Conservation (phyloP, 2,329 filamentous ascomycete genomes). For the Hypoxylon sp. region DNA sequence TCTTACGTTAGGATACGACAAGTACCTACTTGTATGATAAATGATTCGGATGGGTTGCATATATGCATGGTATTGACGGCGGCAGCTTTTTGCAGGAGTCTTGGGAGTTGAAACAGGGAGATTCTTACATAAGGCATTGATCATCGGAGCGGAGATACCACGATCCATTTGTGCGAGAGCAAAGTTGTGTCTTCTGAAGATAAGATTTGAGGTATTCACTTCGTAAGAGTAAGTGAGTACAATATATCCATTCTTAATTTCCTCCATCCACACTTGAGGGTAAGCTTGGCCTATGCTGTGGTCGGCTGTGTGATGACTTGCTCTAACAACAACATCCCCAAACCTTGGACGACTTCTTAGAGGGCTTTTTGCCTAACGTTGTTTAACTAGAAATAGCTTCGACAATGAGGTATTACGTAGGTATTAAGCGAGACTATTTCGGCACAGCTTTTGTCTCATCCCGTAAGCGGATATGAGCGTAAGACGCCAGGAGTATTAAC, state of each 20-base stretch:
- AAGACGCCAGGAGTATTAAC: too few relatives aligned
- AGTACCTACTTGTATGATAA: constrained; percentile 1
- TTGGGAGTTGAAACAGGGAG: constrained; percentile 6
- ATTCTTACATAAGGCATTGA: constrained; percentile 7
- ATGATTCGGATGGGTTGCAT: constrained; percentile 16
- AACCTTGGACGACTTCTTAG: too few relatives aligned
- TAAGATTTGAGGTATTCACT: not conserved
- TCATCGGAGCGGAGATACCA: constrained; percentile 29
- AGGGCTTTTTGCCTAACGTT: too few relatives aligned
- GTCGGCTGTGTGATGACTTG: too few relatives aligned
- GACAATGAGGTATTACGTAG: too few relatives aligned
- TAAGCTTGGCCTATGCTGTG: too few relatives aligned
- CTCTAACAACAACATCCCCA: too few relatives aligned
- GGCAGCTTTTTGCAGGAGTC: not conserved
- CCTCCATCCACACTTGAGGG: too few relatives aligned
- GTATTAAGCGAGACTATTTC: too few relatives aligned
- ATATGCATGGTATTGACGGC: constrained; percentile 14
- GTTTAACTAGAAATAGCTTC: too few relatives aligned
- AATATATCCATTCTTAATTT: not conserved
- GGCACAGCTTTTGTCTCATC: too few relatives aligned
- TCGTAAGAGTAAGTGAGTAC: not conserved
- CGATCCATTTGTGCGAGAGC: constrained; percentile 5
- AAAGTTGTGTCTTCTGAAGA: not conserved
- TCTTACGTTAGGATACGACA: constrained; percentile 2
- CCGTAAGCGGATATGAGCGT: too few relatives aligned